Percentiles rank a stretch among this genome's conserved stretches.
Evolutionary conservation across 306 rosid species (phyloP).

Genomic region (Begonia fuchsioides): DNA sequence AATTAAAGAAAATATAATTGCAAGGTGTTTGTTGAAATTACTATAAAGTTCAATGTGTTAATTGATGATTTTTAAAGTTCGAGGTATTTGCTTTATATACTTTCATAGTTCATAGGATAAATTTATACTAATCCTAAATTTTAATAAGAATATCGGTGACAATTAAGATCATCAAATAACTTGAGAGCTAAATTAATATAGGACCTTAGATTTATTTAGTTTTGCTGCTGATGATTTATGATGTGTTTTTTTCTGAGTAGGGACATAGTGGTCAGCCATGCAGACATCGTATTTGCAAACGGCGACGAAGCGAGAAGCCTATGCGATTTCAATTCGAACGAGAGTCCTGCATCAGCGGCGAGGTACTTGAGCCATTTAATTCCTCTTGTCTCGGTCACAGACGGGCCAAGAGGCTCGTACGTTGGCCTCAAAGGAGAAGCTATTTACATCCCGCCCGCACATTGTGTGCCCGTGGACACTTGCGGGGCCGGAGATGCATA

Average conservation of each 20-base stretch:
- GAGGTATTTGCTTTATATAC: no score
- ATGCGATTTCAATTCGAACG: conserved; percentile 48
- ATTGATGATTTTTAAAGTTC: no score
- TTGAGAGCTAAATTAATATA: no score
- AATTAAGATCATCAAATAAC: no score
- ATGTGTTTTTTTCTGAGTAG: conserved; percentile 16
- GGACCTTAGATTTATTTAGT: no score
- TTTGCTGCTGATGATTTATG: neutral
- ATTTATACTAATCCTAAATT: no score
- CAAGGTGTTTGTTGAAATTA: no score
- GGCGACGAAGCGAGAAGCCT: conserved; percentile 75
- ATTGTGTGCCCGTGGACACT: conserved; percentile 78
- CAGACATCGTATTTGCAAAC: conserved; percentile 72
- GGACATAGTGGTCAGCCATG: conserved; percentile 66
- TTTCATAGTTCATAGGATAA: no score
- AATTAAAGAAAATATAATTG: no score
- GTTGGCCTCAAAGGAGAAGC: conserved; percentile 84
- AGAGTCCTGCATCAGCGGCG: conserved; percentile 44
- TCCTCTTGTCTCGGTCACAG: conserved; percentile 74
- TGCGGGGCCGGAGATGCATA: conserved; percentile 99
- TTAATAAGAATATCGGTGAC: no score
- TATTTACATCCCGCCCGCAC: conserved; percentile 72
- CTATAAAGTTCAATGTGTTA: no score
- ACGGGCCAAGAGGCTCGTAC: conserved; percentile 73
- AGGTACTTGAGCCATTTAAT: conserved; percentile 85